Evolutionary conservation across 305 asterid genomes (phyloP).

Genomic region (Vinca major): DNA sequence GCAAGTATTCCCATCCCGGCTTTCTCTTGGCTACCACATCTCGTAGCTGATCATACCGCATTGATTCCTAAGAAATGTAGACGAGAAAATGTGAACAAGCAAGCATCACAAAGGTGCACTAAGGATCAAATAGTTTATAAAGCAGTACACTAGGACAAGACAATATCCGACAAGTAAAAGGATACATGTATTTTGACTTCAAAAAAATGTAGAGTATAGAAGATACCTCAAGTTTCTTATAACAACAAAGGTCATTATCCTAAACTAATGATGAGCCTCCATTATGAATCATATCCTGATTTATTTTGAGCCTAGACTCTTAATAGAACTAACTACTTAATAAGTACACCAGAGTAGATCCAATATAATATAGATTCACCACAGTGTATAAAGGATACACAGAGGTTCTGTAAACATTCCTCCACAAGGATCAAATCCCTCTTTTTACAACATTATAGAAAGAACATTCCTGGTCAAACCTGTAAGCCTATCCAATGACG

Average conservation of each 20-base stretch:
- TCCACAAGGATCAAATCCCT: neutral
- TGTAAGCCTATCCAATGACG: too few species aligned
- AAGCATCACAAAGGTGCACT: slow-evolving; percentile 2
- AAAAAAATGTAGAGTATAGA: neutral
- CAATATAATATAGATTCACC: neutral
- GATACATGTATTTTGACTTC: neutral
- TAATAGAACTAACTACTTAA: neutral
- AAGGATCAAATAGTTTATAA: neutral
- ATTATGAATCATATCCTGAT: neutral
- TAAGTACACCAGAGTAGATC: neutral
- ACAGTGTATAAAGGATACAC: neutral
- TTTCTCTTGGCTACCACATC: slow-evolving; percentile 71
- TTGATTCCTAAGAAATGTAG: slow-evolving; percentile 49
- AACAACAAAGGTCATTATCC: too few species aligned
- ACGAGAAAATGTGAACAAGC: slow-evolving; percentile 4
- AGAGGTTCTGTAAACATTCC: neutral
- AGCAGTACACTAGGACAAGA: neutral
- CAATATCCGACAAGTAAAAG: neutral
- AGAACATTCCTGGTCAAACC: too few species aligned
- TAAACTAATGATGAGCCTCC: neutral
- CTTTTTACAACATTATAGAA: too few species aligned
- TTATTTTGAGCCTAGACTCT: neutral
- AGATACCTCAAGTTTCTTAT: neutral
- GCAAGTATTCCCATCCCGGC: slow-evolving; percentile 98
- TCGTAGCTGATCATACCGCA: slow-evolving; percentile 83